Evolutionary conservation across 2,329 filamentous ascomycete genomes (phyloP), one percentile per base, ranked within the genome.

Genomic region (Pyrenophora graminea): DNA sequence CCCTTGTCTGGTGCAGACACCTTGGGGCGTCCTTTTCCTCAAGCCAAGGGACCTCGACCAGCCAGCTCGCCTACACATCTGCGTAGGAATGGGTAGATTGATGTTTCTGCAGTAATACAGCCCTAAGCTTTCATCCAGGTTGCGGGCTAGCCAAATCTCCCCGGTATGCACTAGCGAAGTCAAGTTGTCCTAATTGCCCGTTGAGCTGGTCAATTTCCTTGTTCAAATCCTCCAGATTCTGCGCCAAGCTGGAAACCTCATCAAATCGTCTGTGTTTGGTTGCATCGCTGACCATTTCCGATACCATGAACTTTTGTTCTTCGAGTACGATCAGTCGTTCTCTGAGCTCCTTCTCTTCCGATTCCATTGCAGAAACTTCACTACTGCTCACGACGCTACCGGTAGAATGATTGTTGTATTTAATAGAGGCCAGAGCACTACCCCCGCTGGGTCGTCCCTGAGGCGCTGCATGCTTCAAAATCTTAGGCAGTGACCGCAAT

Each of bases 251-350:
- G 48, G 85, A 84, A 2, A 95, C 89, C 72, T 97, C 92, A 65
- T 96, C 92, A 61, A 96, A 95, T 51, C 90, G 85, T 23, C 90
- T 80, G 9, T 88, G 84, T 36, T 86, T 87, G 40, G 87, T 87
- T 0, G 91, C 90, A 53, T 87, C 84, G 6, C 83, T 84, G 38
- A 96, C 84, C 91, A 96, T 96, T 62, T 90, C 86, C 32, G 86
- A 85, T 0, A 97, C 91, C 74, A 96, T 85, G 73, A 95, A 96
- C 58, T 86, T 88, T 71, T 97, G 92, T 74, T 97, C 92, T 71
- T 96, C 91, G 1, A 97, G 80, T 6, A 97, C 87, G 25, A 94
- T 88, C 10, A 96, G 77, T 3, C 85, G 80, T 65, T 96, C 91
- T 13, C 88, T 83, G 1, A 95, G 76, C 17, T 90, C 84, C 69